A percentile compares a stretch with the other conserved stretches of the same genome.
Evolutionary conservation across 805 yeast genomes (phyloP).

Genomic region (Schizosaccharomyces octosporus): DNA sequence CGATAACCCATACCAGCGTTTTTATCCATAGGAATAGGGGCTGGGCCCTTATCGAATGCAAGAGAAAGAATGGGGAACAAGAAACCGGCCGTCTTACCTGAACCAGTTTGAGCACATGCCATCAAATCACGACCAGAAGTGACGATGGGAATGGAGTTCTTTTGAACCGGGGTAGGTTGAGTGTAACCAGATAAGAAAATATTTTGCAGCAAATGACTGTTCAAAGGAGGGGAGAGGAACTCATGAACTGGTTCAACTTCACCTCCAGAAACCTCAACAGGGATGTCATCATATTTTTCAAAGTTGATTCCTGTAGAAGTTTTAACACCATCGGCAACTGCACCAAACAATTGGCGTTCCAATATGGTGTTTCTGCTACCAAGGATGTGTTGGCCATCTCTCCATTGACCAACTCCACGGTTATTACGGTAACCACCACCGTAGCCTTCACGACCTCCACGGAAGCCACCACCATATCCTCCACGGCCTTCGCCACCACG

Average conservation of each 20-base stretch:
- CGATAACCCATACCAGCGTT: slow-evolving; percentile 15
- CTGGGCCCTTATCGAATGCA: slow-evolving; percentile 73
- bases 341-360: slow-evolving; percentile 70
- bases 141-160: slow-evolving; percentile 78
- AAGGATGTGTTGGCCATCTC: slow-evolving; percentile 69
- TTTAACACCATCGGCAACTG: slow-evolving; percentile 34
- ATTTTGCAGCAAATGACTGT: slow-evolving; percentile 61
- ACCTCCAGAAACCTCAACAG: slow-evolving; percentile 91
- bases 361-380: slow-evolving; percentile 42
- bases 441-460: slow-evolving; percentile 10
- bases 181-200: slow-evolving; percentile 71
- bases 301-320: slow-evolving; percentile 91
- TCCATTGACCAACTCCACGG: slow-evolving; percentile 37
- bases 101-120: slow-evolving; percentile 97
- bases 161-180: slow-evolving; percentile 90
- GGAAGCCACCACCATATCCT: slow-evolving; percentile 8
- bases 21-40: slow-evolving; percentile 15
- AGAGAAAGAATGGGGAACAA: slow-evolving; percentile 89
- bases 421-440: slow-evolving; percentile 12
- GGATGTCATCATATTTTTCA: slow-evolving; percentile 94
- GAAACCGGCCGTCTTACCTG: slow-evolving; percentile 99
- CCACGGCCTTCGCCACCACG: slow-evolving; percentile 7
- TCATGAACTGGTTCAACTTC: slow-evolving; percentile 82
- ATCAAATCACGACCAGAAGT: slow-evolving; percentile 73
- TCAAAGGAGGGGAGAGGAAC: slow-evolving; percentile 84